phyloP scores from a whole-genome alignment of 2,329 filamentous ascomycete species.

The Lachnellula suecica region DNA sequence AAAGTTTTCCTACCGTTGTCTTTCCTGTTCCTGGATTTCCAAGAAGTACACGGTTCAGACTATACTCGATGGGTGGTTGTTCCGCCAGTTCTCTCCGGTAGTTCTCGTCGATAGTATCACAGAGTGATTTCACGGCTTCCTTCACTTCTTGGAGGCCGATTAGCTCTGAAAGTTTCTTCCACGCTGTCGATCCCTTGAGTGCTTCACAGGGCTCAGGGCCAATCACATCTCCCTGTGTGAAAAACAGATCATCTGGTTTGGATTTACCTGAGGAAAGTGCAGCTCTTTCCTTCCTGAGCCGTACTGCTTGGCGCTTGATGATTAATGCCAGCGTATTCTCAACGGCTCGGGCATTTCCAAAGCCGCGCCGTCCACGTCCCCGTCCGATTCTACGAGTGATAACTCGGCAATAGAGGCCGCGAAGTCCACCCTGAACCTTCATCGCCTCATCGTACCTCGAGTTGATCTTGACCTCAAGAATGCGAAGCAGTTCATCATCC shows the following conservation, averaged over 20 bases:
- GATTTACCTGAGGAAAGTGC: slow-evolving; percentile 24
- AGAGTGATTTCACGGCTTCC: slow-evolving; percentile 52
- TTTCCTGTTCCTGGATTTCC: slow-evolving; percentile 76
- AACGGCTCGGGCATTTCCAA: too few relatives aligned
- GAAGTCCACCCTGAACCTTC: too few relatives aligned
- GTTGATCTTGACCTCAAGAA: too few relatives aligned
- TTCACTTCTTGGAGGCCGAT: slow-evolving; percentile 65
- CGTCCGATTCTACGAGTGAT: too few relatives aligned
- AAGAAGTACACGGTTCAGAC: slow-evolving; percentile 68
- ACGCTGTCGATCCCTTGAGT: slow-evolving; percentile 52
- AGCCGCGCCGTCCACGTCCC: too few relatives aligned
- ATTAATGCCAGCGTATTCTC: too few relatives aligned
- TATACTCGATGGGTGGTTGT: slow-evolving; percentile 56
- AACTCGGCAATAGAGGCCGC: too few relatives aligned
- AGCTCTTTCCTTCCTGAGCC: slow-evolving; percentile 51
- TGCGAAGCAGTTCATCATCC: too few relatives aligned
- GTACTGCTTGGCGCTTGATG: slow-evolving; percentile 54
- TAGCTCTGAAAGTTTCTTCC: slow-evolving; percentile 55
- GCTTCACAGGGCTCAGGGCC: slow-evolving; percentile 63
- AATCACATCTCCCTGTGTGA: slow-evolving; percentile 69
- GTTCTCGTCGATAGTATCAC: slow-evolving; percentile 63
- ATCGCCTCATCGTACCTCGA: too few relatives aligned
- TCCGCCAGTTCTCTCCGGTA: slow-evolving; percentile 66
- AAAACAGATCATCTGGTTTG: slow-evolving; percentile 53
- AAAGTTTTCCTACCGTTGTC: slow-evolving; percentile 72